Percentiles rank a stretch among this genome's conserved stretches.
Conservation (phyloP, 2,329 filamentous ascomycete species). For the Fusarium xylarioides region DNA sequence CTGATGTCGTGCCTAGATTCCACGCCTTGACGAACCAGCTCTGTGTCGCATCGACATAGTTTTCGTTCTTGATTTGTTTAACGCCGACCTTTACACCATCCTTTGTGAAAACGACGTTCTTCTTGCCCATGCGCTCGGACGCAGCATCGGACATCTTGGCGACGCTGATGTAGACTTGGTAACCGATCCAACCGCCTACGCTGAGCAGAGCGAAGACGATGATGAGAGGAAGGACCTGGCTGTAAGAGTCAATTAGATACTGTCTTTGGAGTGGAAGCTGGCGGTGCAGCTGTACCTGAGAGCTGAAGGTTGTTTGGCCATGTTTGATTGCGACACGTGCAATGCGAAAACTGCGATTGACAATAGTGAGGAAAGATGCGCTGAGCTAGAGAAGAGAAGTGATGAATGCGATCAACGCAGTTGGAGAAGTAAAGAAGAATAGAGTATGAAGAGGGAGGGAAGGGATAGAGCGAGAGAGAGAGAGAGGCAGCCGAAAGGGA, state of each 20-base stretch:
- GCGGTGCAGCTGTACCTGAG: conserved; percentile 29
- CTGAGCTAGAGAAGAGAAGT: background rate
- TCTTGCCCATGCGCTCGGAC: conserved; percentile 75
- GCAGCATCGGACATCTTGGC: conserved; percentile 72
- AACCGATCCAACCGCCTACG: conserved; percentile 70
- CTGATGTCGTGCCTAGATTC: conserved; percentile 60
- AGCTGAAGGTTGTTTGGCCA: conserved; percentile 37
- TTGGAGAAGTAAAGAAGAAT: background rate
- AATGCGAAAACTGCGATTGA: background rate
- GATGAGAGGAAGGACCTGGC: conserved; percentile 72
- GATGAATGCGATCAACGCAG: conserved; percentile 23
- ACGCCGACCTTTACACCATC: conserved; percentile 78
- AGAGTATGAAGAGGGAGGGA: background rate
- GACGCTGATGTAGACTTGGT: conserved; percentile 76
- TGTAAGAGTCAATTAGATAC: conserved; percentile 41
- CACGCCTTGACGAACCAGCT: conserved; percentile 72
- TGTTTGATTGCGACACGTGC: conserved; percentile 15
- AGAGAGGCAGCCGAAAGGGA: conserved; percentile 22
- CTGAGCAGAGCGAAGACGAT: conserved; percentile 71
- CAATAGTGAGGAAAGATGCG: background rate
- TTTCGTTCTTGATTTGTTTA: conserved; percentile 73
- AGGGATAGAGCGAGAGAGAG: background rate
- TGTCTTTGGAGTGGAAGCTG: background rate
- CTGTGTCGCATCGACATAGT: conserved; percentile 79
- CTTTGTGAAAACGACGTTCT: conserved; percentile 79